phyloP scores from a whole-genome alignment of 495 filamentous ascomycete species.

The Trichoderma erinaceum region DNA sequence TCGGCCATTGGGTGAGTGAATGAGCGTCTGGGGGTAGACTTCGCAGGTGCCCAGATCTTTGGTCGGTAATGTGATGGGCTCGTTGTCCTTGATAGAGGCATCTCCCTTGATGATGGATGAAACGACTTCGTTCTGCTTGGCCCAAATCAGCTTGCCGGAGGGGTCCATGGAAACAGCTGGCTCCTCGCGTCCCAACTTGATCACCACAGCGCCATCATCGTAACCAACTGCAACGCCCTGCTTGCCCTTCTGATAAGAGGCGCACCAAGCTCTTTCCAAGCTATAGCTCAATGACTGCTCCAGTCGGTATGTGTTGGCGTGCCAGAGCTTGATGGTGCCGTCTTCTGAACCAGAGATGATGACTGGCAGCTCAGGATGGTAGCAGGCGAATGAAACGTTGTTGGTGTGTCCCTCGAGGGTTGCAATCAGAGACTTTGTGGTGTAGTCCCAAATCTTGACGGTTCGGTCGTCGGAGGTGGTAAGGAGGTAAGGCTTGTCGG shows the following conservation, averaged over 20 bases:
- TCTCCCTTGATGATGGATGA: slow-evolving; percentile 95
- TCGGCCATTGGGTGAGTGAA: slow-evolving; percentile 94
- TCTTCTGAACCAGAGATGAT: slow-evolving; percentile 99
- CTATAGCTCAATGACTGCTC: slow-evolving; percentile 96
- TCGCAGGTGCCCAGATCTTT: slow-evolving; percentile 96
- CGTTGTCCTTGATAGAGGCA: slow-evolving; percentile 75
- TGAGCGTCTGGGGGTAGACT: slow-evolving; percentile 88
- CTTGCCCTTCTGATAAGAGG: slow-evolving; percentile 85
- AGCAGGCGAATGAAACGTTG: slow-evolving; percentile 98
- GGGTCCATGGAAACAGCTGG: slow-evolving; percentile 95
- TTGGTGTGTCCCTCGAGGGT: slow-evolving; percentile 96
- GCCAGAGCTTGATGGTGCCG: slow-evolving; percentile 97
- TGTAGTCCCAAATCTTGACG: slow-evolving; percentile 98
- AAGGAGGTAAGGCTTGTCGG: slow-evolving; percentile 93
- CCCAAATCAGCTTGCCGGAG: slow-evolving; percentile 93
- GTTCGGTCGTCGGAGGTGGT: slow-evolving; percentile 94
- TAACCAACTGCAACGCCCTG: slow-evolving; percentile 95
- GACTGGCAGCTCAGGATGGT: slow-evolving; percentile 92
- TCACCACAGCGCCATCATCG: slow-evolving; percentile 94
- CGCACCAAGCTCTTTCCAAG: slow-evolving; percentile 94
- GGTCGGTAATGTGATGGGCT: slow-evolving; percentile 74
- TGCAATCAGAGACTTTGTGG: slow-evolving; percentile 92
- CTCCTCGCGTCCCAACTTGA: slow-evolving; percentile 96
- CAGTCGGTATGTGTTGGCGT: slow-evolving; percentile 91
- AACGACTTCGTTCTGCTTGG: slow-evolving; percentile 86